Evolutionary conservation across 345 rosid genomes (phyloP), one percentile per base, ranked within the genome.

Genomic region (Turritis glabra): DNA sequence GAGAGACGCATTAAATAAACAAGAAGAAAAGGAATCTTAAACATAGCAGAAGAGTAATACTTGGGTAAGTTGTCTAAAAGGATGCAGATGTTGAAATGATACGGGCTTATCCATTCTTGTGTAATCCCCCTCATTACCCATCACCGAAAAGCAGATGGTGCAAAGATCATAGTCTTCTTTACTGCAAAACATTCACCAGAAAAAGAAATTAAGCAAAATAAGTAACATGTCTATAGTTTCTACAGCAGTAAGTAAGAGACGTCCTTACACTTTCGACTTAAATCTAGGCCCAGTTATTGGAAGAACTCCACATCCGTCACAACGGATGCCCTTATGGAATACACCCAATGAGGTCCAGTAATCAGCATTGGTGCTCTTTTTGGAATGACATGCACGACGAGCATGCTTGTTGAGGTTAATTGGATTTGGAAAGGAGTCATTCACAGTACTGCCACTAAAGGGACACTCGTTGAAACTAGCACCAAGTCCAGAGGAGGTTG

Each of bases 281-380:
- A 83, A 90, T 9, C 99, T 86, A 68, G 89, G 88, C 25, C 99
- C 99, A 30, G 86, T 84, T 29, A 96, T 96, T 15, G 99, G 98
- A 82, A 80, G 82, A 82, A 77, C 90, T 59, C 98, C 98, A 80
- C 99, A 96, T 14, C 88, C 91, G 73, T 90, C 99, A 74, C 99
- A 96, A 3, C 81, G 88, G 67, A 96, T 84, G 29, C 97, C 98
- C 72, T 52, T 89, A 77, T 96, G 99, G 75, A 92, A 89, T 63
- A 83, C 74, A 46, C 86, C 89, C 35, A 69, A 50, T 7, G 80
- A 70, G 27, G 53, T 63, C 68, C 63, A 32, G 67, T 53, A 69
- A 77, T 84, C 83, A 35, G 60, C 51, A 23, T 25, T 70, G 75
- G 48, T 17, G 78, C 72, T 73, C 71, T 79, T 82, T 68, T 79